These are phyloP conservation scores for Pleurotus giganteus DNA, from an alignment of 768 basidiomycete genomes.

Conservation along the genomic window DNA sequence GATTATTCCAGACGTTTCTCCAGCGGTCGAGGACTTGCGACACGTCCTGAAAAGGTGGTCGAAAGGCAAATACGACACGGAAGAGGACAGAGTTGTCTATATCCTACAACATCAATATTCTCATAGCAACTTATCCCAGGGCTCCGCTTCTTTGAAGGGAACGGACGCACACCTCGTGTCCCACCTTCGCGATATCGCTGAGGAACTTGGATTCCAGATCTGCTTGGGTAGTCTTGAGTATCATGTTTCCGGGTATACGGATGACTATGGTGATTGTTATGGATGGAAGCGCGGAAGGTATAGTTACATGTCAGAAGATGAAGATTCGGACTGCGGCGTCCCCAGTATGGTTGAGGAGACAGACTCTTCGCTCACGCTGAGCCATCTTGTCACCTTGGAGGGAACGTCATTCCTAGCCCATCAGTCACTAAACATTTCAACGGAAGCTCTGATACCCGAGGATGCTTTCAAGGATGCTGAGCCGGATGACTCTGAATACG, in stretches of 20 bases:
- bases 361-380: constrained; percentile 18
- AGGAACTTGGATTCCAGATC: constrained; percentile 31
- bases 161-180: constrained; percentile 19
- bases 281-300: constrained; percentile 11
- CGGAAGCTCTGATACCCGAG: constrained; percentile 29
- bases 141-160: constrained; percentile 16
- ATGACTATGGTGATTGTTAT: constrained; percentile 18
- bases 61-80: constrained; percentile 17
- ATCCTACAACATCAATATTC: constrained; percentile 34
- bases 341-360: constrained; percentile 24
- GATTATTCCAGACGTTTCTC: constrained; percentile 22
- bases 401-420: constrained; percentile 19
- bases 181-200: constrained; percentile 28
- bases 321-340: constrained; percentile 15
- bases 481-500: constrained; percentile 36
- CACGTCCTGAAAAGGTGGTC: constrained; percentile 38
- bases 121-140: constrained; percentile 20
- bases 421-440: constrained; percentile 17
- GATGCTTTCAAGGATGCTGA: constrained; percentile 29
- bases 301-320: constrained; percentile 17
- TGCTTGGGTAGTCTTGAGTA: constrained; percentile 34
- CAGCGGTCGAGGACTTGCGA: constrained; percentile 20
- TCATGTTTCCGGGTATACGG: constrained; percentile 19
- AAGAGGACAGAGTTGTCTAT: constrained; percentile 24
- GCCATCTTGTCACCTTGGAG: constrained; percentile 29